A percentile compares a stretch with the other conserved stretches of the same genome.
These are phyloP conservation scores for Aleurites moluccanus DNA, from an alignment of 441 rosid genomes.

Conservation along the genomic window DNA sequence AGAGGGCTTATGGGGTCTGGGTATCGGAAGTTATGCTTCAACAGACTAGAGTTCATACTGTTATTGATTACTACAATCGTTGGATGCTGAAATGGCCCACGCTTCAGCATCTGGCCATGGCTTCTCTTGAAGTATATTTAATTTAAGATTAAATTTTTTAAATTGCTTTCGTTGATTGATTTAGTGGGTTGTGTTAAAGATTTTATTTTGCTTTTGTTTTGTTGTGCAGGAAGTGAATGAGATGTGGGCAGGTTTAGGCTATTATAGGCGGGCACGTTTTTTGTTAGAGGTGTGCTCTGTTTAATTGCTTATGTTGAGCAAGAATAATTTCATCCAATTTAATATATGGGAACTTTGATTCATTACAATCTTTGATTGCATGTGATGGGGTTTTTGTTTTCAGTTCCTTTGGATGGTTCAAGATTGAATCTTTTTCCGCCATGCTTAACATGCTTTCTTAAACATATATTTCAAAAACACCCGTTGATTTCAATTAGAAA, in stretches of 20 bases:
- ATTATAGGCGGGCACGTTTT: constrained; percentile 90
- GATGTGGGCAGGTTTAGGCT: constrained; percentile 96
- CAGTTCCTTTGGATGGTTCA: neutral
- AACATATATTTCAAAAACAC: neutral
- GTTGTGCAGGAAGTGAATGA: constrained; percentile 82
- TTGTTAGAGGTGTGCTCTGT: constrained; percentile 61
- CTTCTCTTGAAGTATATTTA: constrained; percentile 76
- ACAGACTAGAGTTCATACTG: constrained; percentile 93
- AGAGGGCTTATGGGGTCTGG: constrained; percentile 86
- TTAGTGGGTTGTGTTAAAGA: neutral
- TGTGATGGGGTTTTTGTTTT: neutral
- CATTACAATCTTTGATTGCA: neutral
- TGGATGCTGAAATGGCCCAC: constrained; percentile 96
- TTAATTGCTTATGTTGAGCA: constrained; percentile 1
- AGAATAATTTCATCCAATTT: neutral
- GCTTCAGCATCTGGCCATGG: constrained; percentile 61
- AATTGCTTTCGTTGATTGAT: neutral
- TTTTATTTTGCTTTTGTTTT: constrained; percentile 4
- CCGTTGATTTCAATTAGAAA: too few species aligned
- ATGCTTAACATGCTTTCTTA: neutral
- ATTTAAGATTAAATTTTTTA: neutral
- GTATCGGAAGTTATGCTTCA: constrained; percentile 96
- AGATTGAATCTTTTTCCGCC: constrained; percentile 1
- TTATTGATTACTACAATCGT: constrained; percentile 73
- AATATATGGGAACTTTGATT: neutral